Conservation (phyloP, 73 alveolate genomes). For the Stentor coeruleus region DNA sequence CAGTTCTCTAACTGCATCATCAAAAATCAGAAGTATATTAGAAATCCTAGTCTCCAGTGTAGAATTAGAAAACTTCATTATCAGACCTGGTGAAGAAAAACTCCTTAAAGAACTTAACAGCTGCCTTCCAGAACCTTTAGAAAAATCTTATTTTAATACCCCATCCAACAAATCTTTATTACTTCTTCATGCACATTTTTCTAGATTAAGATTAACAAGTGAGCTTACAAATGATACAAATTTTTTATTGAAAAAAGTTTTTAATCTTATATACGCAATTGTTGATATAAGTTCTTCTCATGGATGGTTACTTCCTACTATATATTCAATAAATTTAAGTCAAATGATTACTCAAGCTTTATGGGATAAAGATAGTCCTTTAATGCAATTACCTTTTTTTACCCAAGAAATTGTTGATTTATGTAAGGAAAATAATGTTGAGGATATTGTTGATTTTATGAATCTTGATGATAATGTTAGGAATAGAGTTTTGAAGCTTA, state of each 20-base stretch:
- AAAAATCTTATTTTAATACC: constrained; percentile 16
- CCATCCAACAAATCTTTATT: constrained; percentile 27
- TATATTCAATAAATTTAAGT: constrained; percentile 72
- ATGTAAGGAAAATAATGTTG: constrained; percentile 35
- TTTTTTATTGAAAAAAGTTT: constrained; percentile 12
- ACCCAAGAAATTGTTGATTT: constrained; percentile 47
- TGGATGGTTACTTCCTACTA: constrained; percentile 66
- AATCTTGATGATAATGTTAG: constrained; percentile 67
- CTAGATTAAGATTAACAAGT: constrained; percentile 10
- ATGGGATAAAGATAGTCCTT: constrained; percentile 60
- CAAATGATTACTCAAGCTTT: constrained; percentile 81
- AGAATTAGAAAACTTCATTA: constrained; percentile 19
- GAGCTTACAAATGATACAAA: constrained; percentile 19
- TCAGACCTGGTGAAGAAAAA: constrained; percentile 22
- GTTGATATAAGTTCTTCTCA: constrained; percentile 76
- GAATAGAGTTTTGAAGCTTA: constrained; percentile 31
- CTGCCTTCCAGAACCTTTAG: constrained; percentile 13
- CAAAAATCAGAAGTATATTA: background rate
- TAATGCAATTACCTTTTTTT: constrained; percentile 79
- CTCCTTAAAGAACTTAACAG: constrained; percentile 10
- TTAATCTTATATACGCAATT: constrained; percentile 43
- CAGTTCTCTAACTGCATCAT: constrained; percentile 21
- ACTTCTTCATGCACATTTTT: constrained; percentile 26
- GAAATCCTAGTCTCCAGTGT: constrained; percentile 15
- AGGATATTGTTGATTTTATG: constrained; percentile 66